Evolutionary conservation across 2,329 filamentous ascomycete genomes (phyloP), one percentile per base, ranked within the genome.

Genomic region (Elsinoe arachidis): DNA sequence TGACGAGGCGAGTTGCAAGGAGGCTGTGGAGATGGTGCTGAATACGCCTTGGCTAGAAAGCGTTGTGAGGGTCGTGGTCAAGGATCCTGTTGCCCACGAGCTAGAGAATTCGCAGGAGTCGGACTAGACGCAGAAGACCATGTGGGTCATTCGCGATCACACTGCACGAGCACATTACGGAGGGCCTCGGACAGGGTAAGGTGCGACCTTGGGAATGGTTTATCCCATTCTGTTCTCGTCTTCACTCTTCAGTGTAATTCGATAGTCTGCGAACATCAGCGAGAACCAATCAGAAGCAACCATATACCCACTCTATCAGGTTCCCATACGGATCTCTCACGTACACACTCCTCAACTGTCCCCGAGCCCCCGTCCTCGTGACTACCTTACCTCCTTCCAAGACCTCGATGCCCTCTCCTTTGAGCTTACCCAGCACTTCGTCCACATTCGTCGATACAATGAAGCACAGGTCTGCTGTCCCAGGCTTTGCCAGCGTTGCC

Each of bases 271-370:
- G 2, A 3, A 21, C 6, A 39, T 53, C 14, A 53, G 33, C 34
- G 1, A n/a, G 5, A n/a, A 1, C 11, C 9, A 23, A 2, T 14
- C 3, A 7, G 6, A 39, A 11, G 3, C 2, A 11, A 10, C 2
- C 26, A 26, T 5, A 9, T 26, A 72, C 79, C 66, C 63, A 85
- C 81, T 85, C 82, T 39, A 85, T 76, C 61, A 85, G 62, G 66
- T 84, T 84, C 4, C 77, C 79, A 68, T 85, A 82, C 1, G 80
- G 80, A 67, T 85, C 82, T 37, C 81, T 71, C 53, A 81, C 74
- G 67, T 84, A 85, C 2, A 85, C 72, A 66, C 81, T 84, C 55
- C 74, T 70, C 44, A 85, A 69, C 57, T 69, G 75, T 0, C 81
- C 80, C 55, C 71, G 70, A 0, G 82, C 81, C 1, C 82, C 82